Evolutionary conservation across 805 yeast genomes (phyloP), one percentile per base, ranked within the genome.

Genomic region (Candida dajiaensis): DNA sequence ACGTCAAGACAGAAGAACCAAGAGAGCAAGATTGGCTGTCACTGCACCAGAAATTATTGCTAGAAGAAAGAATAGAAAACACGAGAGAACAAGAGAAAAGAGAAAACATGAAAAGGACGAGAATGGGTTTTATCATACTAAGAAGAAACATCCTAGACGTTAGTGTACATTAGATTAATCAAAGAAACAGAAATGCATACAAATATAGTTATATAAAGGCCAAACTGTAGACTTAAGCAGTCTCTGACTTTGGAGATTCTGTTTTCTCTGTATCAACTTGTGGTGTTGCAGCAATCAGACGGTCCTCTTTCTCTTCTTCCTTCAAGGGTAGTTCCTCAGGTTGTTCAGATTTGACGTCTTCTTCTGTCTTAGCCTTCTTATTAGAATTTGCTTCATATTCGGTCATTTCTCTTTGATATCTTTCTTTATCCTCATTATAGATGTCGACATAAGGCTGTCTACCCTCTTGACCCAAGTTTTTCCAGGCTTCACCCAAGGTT

Each of bases 401-500:
- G 44, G 70, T 77, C 83, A 88, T 80, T 58, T 89, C 95, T 43
- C 71, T 74, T 44, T 78, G 78, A 61, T 88, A 89, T 61, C 95
- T 76, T 47, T 76, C 76, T 57, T 83, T 80, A 55, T 88, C 97
- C 43, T 83, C 85, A 58, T 83, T 90, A 61, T 83, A 89, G 44
- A 85, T 65, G 47, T 84, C 81, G 57, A 80, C 80, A 62, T 78
- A 90, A 3, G 90, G 89, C 52, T 78, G 79, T 47, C 86, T 77
- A 10, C 76, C 86, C 25, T 80, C 85, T 35, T 81, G 84, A 47
- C 73, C 77, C 55, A 90, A 71, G 44, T 69, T 72, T 58, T 86
- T 86, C 97, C 97, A 90, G 4, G 84, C 82, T 51, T 87, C 96
- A 2, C 95, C 80, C 70, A 90, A 71, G 15, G 84, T 83, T 57